Conservation (phyloP, 441 rosid species). For the Dalechampia spathulata region DNA sequence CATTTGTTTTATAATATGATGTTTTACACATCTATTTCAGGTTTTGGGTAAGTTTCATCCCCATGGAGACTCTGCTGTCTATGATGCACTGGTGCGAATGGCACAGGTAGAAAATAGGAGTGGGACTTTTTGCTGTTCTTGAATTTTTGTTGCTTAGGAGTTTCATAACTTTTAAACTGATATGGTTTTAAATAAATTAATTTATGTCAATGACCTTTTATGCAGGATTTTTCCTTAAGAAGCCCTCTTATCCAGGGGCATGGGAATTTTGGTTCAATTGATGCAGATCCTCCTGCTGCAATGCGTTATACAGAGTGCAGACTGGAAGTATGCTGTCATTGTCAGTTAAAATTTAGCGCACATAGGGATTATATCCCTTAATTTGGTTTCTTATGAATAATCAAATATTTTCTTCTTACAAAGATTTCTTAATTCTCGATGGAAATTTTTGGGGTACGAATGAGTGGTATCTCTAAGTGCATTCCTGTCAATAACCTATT, state of each 20-base stretch:
- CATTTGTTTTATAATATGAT: background rate
- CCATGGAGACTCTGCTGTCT: slow-evolving; percentile 93
- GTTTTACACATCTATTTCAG: slow-evolving; percentile 24
- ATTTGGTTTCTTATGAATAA: too few species aligned
- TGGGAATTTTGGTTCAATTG: slow-evolving; percentile 95
- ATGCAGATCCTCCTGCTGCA: slow-evolving; percentile 97
- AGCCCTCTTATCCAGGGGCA: slow-evolving; percentile 89
- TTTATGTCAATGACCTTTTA: slow-evolving; percentile 4
- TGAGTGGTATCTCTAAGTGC: background rate
- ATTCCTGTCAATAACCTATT: background rate
- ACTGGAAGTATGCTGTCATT: slow-evolving; percentile 67
- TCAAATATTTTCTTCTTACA: too few species aligned
- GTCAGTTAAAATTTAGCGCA: too few species aligned
- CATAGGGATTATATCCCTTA: too few species aligned
- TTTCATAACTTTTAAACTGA: too few species aligned
- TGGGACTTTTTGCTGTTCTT: background rate
- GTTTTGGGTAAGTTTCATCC: slow-evolving; percentile 98
- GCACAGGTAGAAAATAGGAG: slow-evolving; percentile 63
- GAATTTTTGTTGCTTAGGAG: too few species aligned
- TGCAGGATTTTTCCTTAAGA: slow-evolving; percentile 82
- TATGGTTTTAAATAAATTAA: too few species aligned
- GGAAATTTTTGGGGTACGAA: too few species aligned
- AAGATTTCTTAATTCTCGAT: too few species aligned
- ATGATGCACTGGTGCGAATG: slow-evolving; percentile 94
- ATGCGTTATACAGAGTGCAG: slow-evolving; percentile 99